Evolutionary conservation across 192 early-diverging fungal species (phyloP), one percentile per base, ranked within the genome.

Genomic region (Pecoramyces ruminantium): DNA sequence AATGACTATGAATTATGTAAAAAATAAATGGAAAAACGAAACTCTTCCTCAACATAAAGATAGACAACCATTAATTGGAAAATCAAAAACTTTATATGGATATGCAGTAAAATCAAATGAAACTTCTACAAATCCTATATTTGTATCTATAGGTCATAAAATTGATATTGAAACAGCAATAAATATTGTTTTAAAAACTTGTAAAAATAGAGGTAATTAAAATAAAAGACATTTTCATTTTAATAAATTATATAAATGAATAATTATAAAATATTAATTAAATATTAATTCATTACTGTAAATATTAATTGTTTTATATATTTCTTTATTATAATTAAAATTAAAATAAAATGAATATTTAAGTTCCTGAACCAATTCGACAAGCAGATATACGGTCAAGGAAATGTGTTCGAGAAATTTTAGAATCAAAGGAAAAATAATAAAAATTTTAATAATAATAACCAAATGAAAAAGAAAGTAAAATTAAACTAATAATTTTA

Each of bases 331-430:
- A n/a, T n/a, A n/a, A n/a, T n/a, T n/a, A n/a, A n/a, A n/a, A n/a
- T n/a, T n/a, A n/a, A n/a, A n/a, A n/a, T n/a, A n/a, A n/a, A n/a
- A n/a, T n/a, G n/a, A n/a, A n/a, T n/a, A n/a, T n/a, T n/a, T n/a
- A n/a, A 11, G 88, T 96, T 11, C 95, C 96, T 0, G 96, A 98
- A 83, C 96, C 96, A 11, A 95, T 97, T 80, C 90, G 96, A 12
- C 85, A 88, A 42, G 96, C 96, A n/a, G 96, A 98, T 86, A 21
- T 51, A 51, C 17, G 42, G 42, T 51, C 42, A 21, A 51, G 42
- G 16, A 17, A 51, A 51, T 51, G 42, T 51, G 42, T 51, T 51
- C 13, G 42, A 21, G 42, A 51, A 51, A 51, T 51, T 51, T 51
- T 51, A 11, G 30, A 34, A 34, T 34, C 30, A 34, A 34, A 34